Evolutionary conservation across 2,329 filamentous ascomycete genomes (phyloP).

Genomic region (Berkeleyomyces basicola): DNA sequence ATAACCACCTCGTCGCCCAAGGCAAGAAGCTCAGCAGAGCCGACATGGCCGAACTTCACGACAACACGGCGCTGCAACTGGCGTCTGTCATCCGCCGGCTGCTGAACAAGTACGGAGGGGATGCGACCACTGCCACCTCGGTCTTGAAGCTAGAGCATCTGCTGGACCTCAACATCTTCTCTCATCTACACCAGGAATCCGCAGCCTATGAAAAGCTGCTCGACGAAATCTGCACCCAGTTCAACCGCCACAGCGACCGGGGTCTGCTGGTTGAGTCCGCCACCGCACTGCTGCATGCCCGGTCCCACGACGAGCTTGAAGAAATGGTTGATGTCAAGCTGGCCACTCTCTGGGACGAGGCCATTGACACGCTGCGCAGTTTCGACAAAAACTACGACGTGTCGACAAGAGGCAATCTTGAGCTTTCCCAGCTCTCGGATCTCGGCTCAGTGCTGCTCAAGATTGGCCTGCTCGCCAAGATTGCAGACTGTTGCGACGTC

Average conservation of each 20-base stretch:
- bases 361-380: conserved; percentile 53
- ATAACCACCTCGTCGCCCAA: conserved; percentile 13
- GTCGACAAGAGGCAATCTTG: conserved; percentile 52
- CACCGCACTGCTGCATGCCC: conserved; percentile 66
- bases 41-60: conserved; percentile 54
- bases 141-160: conserved; percentile 76
- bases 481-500: conserved; percentile 59
- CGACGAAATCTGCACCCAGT: conserved; percentile 87
- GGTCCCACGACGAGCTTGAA: conserved; percentile 72
- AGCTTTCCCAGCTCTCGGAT: conserved; percentile 46
- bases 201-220: conserved; percentile 64
- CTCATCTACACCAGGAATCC: conserved; percentile 74
- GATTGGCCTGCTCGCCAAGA: conserved; percentile 62
- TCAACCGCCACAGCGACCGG: conserved; percentile 79
- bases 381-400: conserved; percentile 57
- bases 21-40: conserved; percentile 42
- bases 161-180: conserved; percentile 73
- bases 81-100: conserved; percentile 67
- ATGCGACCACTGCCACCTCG: conserved; percentile 67
- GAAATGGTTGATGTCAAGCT: conserved; percentile 72
- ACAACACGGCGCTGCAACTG: conserved; percentile 62
- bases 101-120: conserved; percentile 84
- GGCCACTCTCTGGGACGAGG: conserved; percentile 71
- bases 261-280: conserved; percentile 72
- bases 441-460: conserved; percentile 61